Percentiles rank a stretch among this genome's conserved stretches.
phyloP scores from a whole-genome alignment of 2,329 filamentous ascomycete genomes.

The Aspergillus proliferans region DNA sequence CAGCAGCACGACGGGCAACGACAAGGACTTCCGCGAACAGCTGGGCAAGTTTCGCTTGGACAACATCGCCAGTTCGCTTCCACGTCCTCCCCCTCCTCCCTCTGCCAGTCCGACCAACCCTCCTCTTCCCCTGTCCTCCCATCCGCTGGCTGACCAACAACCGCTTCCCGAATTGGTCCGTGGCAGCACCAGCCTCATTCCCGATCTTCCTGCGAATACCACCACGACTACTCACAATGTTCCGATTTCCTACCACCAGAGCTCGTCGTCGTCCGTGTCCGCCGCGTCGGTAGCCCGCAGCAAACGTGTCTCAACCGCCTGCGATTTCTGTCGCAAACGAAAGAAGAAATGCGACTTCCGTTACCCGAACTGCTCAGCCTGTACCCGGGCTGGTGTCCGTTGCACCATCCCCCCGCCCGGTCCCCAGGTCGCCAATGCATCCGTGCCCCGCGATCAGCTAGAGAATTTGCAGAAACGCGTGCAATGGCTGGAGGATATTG shows the following conservation, averaged over 20 bases:
- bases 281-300: constrained; percentile 13
- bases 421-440: constrained; percentile 31
- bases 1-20: constrained; percentile 16
- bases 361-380: constrained; percentile 36
- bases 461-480: constrained; percentile 36
- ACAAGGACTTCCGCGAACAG: constrained; percentile 29
- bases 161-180: not conserved
- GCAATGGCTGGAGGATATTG: constrained; percentile 32
- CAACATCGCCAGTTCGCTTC: constrained; percentile 8
- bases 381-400: constrained; percentile 34
- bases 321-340: constrained; percentile 36
- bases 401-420: constrained; percentile 35
- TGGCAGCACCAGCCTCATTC: not conserved
- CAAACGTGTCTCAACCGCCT: constrained; percentile 36
- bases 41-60: constrained; percentile 29
- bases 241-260: not conserved
- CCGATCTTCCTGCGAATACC: not conserved
- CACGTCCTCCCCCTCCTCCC: not conserved
- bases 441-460: constrained; percentile 34
- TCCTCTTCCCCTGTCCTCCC: not conserved
- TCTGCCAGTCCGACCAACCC: not conserved
- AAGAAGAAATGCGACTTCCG: constrained; percentile 40
- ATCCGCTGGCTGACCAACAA: constrained; percentile 1
- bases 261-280: not conserved
- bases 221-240: not conserved